Conservation (phyloP, 1,284 basidiomycete genomes). For the Trichosporon sp. region DNA sequence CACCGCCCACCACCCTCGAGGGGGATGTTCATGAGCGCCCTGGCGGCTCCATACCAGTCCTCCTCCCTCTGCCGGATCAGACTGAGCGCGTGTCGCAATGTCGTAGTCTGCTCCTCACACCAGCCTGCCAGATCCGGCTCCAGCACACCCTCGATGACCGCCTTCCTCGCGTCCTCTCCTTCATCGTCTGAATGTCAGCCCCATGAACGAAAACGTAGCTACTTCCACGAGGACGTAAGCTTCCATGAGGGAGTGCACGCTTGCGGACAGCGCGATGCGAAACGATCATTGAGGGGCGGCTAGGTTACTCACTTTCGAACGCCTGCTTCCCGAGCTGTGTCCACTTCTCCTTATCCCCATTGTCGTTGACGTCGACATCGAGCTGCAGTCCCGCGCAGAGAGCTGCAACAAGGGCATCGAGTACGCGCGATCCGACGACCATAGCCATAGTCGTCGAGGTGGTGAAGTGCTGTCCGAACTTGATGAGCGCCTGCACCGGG, state of each 20-base stretch:
- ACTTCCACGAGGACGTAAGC: too few species aligned
- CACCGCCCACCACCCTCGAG: constrained; percentile 88
- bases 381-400: constrained; percentile 39
- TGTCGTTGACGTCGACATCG: constrained; percentile 32
- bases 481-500: constrained; percentile 60
- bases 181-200: constrained; percentile 23
- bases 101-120: constrained; percentile 93
- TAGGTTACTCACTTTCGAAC: constrained; percentile 34
- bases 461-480: constrained; percentile 48
- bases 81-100: constrained; percentile 80
- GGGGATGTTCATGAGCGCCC: constrained; percentile 84
- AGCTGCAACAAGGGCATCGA: constrained; percentile 45
- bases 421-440: constrained; percentile 50
- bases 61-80: constrained; percentile 86
- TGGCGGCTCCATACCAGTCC: constrained; percentile 89
- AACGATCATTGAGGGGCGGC: too few species aligned
- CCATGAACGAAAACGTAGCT: too few species aligned
- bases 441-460: constrained; percentile 47
- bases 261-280: too few species aligned
- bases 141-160: constrained; percentile 49
- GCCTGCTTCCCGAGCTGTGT: constrained; percentile 37
- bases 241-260: too few species aligned
- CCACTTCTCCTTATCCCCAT: constrained; percentile 37
- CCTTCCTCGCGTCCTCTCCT: constrained; percentile 39
- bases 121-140: constrained; percentile 61